These are phyloP conservation scores for Cystobasidium tubakii DNA, from an alignment of 768 basidiomycete species.

Conservation along the genomic window DNA sequence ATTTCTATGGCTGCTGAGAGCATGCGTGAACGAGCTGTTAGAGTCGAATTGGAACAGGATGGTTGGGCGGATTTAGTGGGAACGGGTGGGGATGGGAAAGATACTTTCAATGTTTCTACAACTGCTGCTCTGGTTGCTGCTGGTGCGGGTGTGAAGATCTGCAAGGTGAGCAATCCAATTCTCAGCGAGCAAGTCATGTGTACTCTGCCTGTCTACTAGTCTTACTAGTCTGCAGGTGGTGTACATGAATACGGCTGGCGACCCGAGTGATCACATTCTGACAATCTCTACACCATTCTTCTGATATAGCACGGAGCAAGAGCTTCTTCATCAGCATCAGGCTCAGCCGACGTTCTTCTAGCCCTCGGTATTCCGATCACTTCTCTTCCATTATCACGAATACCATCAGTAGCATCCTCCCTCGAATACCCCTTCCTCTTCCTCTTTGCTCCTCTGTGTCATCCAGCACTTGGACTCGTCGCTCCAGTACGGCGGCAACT, in stretches of 20 bases:
- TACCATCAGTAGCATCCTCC: conserved; percentile 47
- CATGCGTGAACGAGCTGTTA: conserved; percentile 51
- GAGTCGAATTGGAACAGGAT: conserved; percentile 24
- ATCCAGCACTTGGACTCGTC: conserved; percentile 73
- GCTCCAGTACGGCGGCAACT: conserved; percentile 77
- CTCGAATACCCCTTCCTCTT: conserved; percentile 70
- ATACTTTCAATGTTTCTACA: conserved; percentile 95
- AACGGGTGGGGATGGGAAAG: conserved; percentile 89
- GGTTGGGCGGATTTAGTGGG: conserved; percentile 69
- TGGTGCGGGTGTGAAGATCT: conserved; percentile 83
- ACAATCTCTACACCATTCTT: too few species aligned
- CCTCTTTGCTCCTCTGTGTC: conserved; percentile 89
- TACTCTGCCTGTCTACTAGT: too few species aligned
- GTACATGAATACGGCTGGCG: too few species aligned
- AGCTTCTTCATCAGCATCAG: conserved; percentile 89
- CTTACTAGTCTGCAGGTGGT: too few species aligned
- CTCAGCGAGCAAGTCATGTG: background rate
- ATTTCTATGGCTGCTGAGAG: conserved; percentile 74
- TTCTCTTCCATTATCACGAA: conserved; percentile 61
- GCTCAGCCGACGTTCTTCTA: conserved; percentile 88
- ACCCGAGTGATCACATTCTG: too few species aligned
- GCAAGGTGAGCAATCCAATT: conserved; percentile 61
- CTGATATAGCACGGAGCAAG: conserved; percentile 73
- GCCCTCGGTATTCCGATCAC: conserved; percentile 65
- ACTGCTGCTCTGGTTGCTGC: conserved; percentile 89